Percentiles rank a stretch among this genome's conserved stretches.
phyloP scores from a whole-genome alignment of 176 grass and related monocot species.

The Oryza coarctata region DNA sequence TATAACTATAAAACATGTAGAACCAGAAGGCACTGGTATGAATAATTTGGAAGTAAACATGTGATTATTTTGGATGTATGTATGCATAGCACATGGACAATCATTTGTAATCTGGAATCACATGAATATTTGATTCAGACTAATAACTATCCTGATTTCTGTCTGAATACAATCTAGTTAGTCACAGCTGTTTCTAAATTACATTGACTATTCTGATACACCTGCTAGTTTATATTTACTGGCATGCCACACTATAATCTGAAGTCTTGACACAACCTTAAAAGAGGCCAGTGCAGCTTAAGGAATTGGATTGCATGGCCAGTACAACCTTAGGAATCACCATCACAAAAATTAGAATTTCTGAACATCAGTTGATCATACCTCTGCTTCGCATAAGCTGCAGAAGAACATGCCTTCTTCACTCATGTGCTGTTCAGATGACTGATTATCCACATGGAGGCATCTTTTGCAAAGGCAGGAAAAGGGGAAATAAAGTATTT shows the following conservation, averaged over 20 bases:
- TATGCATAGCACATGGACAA: background rate
- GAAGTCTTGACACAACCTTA: background rate
- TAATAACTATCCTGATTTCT: background rate
- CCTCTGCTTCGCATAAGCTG: conserved; percentile 94
- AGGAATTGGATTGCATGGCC: background rate
- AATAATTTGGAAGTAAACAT: background rate
- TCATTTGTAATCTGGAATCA: background rate
- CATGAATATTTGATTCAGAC: conserved; percentile 5
- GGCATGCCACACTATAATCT: background rate
- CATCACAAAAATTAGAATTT: background rate
- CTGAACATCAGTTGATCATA: conserved; percentile 26
- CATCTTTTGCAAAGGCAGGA: conserved; percentile 53
- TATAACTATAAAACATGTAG: background rate
- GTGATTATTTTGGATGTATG: background rate
- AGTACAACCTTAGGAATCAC: background rate
- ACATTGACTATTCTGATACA: conserved; percentile 3
- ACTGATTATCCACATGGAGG: conserved; percentile 36
- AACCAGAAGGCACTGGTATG: background rate
- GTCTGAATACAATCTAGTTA: background rate
- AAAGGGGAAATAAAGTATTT: conserved; percentile 49
- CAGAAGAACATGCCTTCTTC: conserved; percentile 98
- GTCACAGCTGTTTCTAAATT: background rate
- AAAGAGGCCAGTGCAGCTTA: background rate
- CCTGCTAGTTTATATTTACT: background rate
- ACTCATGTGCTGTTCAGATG: conserved; percentile 63